Evolutionary conservation across 306 rosid species (phyloP).

Genomic region (Sicyos baderoa): DNA sequence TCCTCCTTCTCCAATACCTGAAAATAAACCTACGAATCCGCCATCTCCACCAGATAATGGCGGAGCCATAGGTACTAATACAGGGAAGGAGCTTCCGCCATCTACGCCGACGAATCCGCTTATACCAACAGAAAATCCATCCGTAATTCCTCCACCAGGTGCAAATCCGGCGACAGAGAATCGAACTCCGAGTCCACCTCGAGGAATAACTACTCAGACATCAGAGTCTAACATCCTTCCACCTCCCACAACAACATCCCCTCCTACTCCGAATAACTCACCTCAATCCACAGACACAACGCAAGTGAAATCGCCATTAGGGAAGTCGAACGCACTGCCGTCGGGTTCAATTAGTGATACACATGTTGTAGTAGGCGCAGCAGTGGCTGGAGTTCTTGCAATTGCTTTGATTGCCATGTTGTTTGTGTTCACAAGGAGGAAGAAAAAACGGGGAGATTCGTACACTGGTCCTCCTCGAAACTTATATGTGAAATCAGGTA

Average conservation of each 20-base stretch:
- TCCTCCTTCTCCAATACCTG: conserved; percentile 19
- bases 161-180: neutral
- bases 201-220: neutral
- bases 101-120: neutral
- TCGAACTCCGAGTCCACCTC: conserved; percentile 4
- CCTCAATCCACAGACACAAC: conserved; percentile 5
- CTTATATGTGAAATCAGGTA: conserved; percentile 40
- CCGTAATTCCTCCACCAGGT: conserved; percentile 3
- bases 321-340: neutral
- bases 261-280: conserved; percentile 7
- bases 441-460: conserved; percentile 23
- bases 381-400: conserved; percentile 38
- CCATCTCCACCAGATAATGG: conserved; percentile 8
- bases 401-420: conserved; percentile 35
- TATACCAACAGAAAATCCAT: conserved; percentile 1
- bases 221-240: conserved; percentile 6
- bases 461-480: conserved; percentile 27
- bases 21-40: neutral
- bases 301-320: neutral
- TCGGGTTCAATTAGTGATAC: conserved; percentile 18
- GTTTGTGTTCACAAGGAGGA: conserved; percentile 24
- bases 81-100: neutral
- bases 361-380: conserved; percentile 30
- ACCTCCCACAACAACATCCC: conserved; percentile 19
- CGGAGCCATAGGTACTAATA: neutral